Base-by-base conservation (phyloP, 176 grass and related monocot species). In the Calamus simplicifolius region DNA sequence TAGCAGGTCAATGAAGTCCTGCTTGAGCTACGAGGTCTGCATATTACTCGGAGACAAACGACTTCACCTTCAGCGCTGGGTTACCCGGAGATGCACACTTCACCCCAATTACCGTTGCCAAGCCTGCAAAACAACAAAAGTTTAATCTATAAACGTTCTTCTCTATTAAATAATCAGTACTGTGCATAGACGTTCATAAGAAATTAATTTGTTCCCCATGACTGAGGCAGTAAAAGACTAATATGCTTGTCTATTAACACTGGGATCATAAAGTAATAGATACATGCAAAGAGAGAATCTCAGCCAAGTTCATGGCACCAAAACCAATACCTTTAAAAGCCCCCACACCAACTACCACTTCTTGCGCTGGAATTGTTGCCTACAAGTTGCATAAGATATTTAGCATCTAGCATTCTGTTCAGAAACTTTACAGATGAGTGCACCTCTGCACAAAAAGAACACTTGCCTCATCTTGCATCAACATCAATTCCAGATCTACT, bases 41-140 rank as follows among this genome's bases (percentile, higher is more conserved):
- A 72, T 81, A 89, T 52, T 86, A 16, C 16, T 86, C 77, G 0
- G 85, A 49, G 5, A 95, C 77, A 19, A 84, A 85, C 17, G 91
- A 96, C 74, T 84, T 96, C 27, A 96, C 83, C 79, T 60, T 87
- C 78, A 87, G 28, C 38, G 29, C 51, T 18, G 38, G 16, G 58
- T 81, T 50, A 56, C 3, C 56, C 4, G 91, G 86, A 74, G 91
- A 90, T 30, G 55, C 67, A 10, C 68, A 31, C 75, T 87, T 96
- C 49, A 96, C 28, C 15, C 91, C 91, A 16, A 90, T 73, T 21
- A 85, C 77, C 1, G 83, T 77, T 52, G 61, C 27, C 67, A 95
- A 56, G 31, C 71, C 91, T 90, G 18, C 35, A 43, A 13, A 1
- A 2, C 35, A 43, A 10, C 35, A 43, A 43, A 43, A 13, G 35